Evolutionary conservation across 441 rosid species (phyloP), one percentile per base, ranked within the genome.

Genomic region (Erodium chrysanthum): DNA sequence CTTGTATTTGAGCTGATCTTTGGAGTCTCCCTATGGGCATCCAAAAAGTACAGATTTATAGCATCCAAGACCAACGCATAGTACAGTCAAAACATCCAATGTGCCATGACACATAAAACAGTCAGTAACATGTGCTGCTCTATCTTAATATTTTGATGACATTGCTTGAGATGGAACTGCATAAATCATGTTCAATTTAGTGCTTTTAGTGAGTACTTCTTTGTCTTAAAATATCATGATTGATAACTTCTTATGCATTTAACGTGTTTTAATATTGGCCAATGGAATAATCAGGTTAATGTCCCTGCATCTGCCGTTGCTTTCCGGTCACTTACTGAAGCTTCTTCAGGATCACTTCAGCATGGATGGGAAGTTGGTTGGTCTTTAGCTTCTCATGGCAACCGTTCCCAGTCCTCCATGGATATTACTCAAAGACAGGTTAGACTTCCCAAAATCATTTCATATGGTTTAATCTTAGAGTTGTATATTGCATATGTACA

Each of bases 341-440:
- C 87, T 75, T 89, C 93, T 77, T 83, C 82, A 37, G 85, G 94
- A 69, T 80, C 85, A 61, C 46, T 63, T 44, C 89, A 86, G 72
- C 84, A 84, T 70, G 88, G 83, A 70, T 94, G 97, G 97, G 97
- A 94, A 81, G 74, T 84, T 65, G 99, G 97, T 69, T 91, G 99
- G 99, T 94, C 97, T 66, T 71, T 91, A 68, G 88, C 87, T 62
- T 82, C 91, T 21, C 71, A 78, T 25, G 82, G 78, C 63, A 79
- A 65, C 66, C 77, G 44, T 71, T 68, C 84, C 54, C 87, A 77
- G 76, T 73, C 82, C 64, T 69, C 74, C 29, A 23, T 48, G 63
- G 83, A 69, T 54, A 75, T 74, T 70, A 66, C 76, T 67, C 75
- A 64, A 70, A 79, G 68, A 10, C 80, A 79, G 84, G 89, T 77